Conservation (phyloP, 352 stramenopile genomes). For the Phytophthora agathidicida region DNA sequence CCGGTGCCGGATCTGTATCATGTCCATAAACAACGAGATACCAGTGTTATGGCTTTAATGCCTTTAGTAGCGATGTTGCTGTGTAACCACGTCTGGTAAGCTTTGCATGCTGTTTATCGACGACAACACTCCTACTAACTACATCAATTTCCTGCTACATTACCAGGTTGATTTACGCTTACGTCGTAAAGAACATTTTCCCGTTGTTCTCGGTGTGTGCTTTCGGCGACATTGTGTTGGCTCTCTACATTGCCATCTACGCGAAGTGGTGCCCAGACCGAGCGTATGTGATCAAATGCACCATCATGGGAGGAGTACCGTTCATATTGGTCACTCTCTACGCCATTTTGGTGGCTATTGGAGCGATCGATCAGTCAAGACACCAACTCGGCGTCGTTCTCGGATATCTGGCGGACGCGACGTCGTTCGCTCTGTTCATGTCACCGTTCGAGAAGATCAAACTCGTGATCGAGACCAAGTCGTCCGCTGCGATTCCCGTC, state of each 20-base stretch:
- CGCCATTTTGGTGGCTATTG: constrained; percentile 18
- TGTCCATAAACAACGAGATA: constrained; percentile 18
- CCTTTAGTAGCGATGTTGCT: constrained; percentile 28
- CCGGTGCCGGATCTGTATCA: constrained; percentile 31
- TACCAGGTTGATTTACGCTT: constrained; percentile 35
- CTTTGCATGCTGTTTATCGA: neutral
- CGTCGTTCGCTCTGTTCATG: constrained; percentile 32
- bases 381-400: constrained; percentile 19
- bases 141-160: neutral
- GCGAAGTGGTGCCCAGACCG: constrained; percentile 26
- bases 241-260: constrained; percentile 29
- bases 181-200: constrained; percentile 33
- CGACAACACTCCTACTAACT: neutral
- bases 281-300: constrained; percentile 18
- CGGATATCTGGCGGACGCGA: constrained; percentile 26
- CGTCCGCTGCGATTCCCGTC: constrained; percentile 49
- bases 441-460: constrained; percentile 39
- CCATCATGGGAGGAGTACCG: neutral
- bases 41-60: constrained; percentile 30
- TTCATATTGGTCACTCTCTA: constrained; percentile 27
- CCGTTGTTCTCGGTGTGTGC: constrained; percentile 30
- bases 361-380: constrained; percentile 26
- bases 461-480: constrained; percentile 32
- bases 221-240: constrained; percentile 27
- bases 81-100: constrained; percentile 40